Evolutionary conservation across 148 eudicot genomes (phyloP).

Genomic region (Rhododendron griersonianum): DNA sequence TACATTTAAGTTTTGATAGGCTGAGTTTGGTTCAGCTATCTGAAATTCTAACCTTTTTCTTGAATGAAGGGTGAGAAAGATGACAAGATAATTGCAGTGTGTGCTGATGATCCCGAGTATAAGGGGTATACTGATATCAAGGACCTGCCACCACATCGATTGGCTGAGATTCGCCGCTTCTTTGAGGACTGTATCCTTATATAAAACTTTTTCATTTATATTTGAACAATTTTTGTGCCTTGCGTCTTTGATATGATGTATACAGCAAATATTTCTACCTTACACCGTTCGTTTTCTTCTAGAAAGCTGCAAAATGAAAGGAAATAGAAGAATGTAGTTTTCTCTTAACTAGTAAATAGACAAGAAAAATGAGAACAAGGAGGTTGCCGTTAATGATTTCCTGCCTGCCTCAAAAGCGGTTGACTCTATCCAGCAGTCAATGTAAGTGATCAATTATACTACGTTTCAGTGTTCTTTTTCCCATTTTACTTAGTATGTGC

Average conservation of each 20-base stretch:
- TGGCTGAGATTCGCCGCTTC: slow-evolving; percentile 83
- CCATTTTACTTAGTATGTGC: neutral
- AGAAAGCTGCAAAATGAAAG: neutral
- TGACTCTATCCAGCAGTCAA: slow-evolving; percentile 47
- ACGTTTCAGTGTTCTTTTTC: neutral
- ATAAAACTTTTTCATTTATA: neutral
- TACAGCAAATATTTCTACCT: neutral
- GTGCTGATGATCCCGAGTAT: slow-evolving; percentile 86
- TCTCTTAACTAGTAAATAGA: slow-evolving; percentile 35
- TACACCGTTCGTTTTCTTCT: neutral
- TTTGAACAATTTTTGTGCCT: neutral
- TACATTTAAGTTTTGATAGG: neutral
- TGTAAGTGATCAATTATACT: slow-evolving; percentile 29
- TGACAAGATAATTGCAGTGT: slow-evolving; percentile 81
- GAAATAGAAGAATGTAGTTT: neutral
- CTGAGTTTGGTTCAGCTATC: neutral
- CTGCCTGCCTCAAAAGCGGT: slow-evolving; percentile 47
- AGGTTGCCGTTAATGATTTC: slow-evolving; percentile 54
- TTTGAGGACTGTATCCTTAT: slow-evolving; percentile 85
- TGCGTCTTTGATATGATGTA: neutral
- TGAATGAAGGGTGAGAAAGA: slow-evolving; percentile 67
- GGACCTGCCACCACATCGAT: slow-evolving; percentile 81
- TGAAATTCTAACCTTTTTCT: slow-evolving; percentile 5
- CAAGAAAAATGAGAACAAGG: slow-evolving; percentile 68
- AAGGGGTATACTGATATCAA: slow-evolving; percentile 64